Conservation (phyloP, 1,284 basidiomycete genomes). For the Heterobasidion occidentale region DNA sequence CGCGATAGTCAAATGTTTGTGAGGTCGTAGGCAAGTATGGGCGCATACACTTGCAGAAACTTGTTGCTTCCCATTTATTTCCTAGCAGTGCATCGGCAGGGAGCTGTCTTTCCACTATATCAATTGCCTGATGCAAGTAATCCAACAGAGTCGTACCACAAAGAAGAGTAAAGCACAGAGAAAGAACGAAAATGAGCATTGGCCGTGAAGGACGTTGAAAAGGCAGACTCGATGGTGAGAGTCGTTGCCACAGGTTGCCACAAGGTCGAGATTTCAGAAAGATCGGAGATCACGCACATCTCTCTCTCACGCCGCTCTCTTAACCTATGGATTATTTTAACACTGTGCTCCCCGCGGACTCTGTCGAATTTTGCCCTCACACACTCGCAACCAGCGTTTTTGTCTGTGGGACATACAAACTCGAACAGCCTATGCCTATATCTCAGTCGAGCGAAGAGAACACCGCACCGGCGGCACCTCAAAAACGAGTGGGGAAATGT, state of each 20-base stretch:
- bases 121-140: not conserved
- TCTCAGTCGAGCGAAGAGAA: constrained; percentile 1
- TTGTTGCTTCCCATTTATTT: constrained; percentile 75
- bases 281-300: no score
- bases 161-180: no score
- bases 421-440: constrained; percentile 26
- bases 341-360: constrained; percentile 82
- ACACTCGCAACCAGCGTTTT: constrained; percentile 54
- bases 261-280: no score
- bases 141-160: no score
- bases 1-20: not conserved
- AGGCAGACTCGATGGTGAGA: no score
- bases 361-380: constrained; percentile 83
- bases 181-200: no score
- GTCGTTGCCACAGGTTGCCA: no score
- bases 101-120: constrained; percentile 23
- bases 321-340: constrained; percentile 33
- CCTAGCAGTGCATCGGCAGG: constrained; percentile 38
- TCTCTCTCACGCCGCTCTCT: no score
- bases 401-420: constrained; percentile 85
- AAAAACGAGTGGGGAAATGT: constrained; percentile 56
- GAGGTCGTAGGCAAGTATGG: constrained; percentile 2
- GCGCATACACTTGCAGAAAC: constrained; percentile 72
- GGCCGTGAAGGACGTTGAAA: no score
- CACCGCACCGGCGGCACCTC: constrained; percentile 13